Evolutionary conservation across 179 eudicot genomes (phyloP).

Genomic region (Spergularia azorica): DNA sequence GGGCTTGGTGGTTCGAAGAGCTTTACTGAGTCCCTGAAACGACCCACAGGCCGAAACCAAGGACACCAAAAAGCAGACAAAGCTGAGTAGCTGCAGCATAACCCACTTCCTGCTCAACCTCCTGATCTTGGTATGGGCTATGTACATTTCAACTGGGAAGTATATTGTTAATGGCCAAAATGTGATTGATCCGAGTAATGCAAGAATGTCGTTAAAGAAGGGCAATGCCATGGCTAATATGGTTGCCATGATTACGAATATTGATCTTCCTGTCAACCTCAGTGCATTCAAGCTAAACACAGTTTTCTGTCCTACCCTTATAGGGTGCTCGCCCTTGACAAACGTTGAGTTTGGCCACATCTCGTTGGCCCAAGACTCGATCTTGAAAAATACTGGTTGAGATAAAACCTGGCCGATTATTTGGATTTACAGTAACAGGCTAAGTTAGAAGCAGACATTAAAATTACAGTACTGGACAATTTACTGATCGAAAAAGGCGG

Average conservation of each 20-base stretch:
- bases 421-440: not conserved
- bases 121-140: constrained; percentile 27
- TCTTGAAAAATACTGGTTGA: constrained; percentile 38
- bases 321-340: constrained; percentile 38
- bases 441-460: not conserved
- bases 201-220: constrained; percentile 41
- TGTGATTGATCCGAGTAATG: constrained; percentile 36
- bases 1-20: constrained; percentile 35
- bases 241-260: constrained; percentile 38
- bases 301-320: constrained; percentile 31
- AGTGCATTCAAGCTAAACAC: constrained; percentile 35
- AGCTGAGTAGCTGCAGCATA: constrained; percentile 32
- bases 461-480: no score
- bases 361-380: constrained; percentile 35
- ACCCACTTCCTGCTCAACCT: constrained; percentile 28
- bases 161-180: constrained; percentile 39
- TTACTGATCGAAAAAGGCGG: no score
- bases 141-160: constrained; percentile 36
- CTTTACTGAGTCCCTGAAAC: constrained; percentile 37
- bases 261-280: constrained; percentile 41
- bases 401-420: constrained; percentile 37
- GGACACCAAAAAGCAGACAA: constrained; percentile 38
- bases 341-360: constrained; percentile 43
- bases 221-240: constrained; percentile 46
- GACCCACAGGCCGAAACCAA: constrained; percentile 38